Conservation (phyloP, 208 protist genomes). For the Trypanosoma vivax region DNA sequence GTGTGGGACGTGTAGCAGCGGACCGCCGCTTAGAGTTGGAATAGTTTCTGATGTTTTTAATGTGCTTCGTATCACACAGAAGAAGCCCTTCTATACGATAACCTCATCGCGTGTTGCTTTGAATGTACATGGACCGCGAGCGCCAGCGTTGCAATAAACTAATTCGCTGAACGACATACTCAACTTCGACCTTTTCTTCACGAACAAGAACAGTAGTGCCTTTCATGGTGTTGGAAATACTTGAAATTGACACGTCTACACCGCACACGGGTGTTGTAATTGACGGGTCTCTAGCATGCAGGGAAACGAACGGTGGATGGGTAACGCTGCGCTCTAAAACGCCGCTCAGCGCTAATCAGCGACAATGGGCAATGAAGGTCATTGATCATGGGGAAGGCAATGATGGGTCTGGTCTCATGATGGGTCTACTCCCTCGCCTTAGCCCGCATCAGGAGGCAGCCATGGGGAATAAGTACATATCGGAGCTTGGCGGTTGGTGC, state of each 20-base stretch:
- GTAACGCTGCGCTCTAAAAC: slow-evolving; percentile 76
- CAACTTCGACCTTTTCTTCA: slow-evolving; percentile 1
- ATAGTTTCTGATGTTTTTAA: too few relatives aligned
- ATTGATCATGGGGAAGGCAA: slow-evolving; percentile 85
- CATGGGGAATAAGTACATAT: slow-evolving; percentile 87
- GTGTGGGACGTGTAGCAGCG: too few relatives aligned
- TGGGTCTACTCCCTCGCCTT: slow-evolving; percentile 77
- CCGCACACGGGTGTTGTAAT: slow-evolving; percentile 83
- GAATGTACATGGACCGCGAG: too few relatives aligned
- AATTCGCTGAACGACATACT: too few relatives aligned
- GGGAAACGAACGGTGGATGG: slow-evolving; percentile 88
- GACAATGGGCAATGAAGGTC: slow-evolving; percentile 84
- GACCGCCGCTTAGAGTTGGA: too few relatives aligned
- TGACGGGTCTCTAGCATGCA: slow-evolving; percentile 49
- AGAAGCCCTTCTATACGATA: too few relatives aligned
- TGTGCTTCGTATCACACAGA: too few relatives aligned
- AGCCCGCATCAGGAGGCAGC: slow-evolving; percentile 29
- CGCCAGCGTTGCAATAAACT: too few relatives aligned
- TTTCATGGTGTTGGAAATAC: slow-evolving; percentile 72
- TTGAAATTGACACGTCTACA: slow-evolving; percentile 74
- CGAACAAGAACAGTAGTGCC: background rate
- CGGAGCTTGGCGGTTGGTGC: slow-evolving; percentile 87
- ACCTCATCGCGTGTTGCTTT: too few relatives aligned
- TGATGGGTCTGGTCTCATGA: slow-evolving; percentile 86
- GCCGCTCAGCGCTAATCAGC: slow-evolving; percentile 59